Evolutionary conservation across 2,329 filamentous ascomycete species (phyloP).

Genomic region (Drechslerella coelobrocha): DNA sequence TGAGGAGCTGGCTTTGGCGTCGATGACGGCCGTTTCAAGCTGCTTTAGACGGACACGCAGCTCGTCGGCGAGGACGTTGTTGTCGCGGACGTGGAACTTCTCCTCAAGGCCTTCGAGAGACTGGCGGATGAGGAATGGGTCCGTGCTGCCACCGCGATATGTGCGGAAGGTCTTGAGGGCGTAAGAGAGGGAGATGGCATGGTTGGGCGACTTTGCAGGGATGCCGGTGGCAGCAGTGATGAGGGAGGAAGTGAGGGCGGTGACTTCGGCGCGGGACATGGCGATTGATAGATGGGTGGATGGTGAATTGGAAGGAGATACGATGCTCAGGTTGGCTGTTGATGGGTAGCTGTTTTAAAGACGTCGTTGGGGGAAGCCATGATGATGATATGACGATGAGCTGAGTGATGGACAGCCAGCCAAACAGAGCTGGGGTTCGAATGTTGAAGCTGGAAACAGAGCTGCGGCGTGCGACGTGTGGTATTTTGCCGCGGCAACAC

Average conservation of each 20-base stretch:
- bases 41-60: slow-evolving; percentile 57
- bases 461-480: neutral
- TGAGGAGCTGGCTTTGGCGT: slow-evolving; percentile 55
- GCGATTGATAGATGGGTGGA: slow-evolving; percentile 10
- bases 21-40: slow-evolving; percentile 62
- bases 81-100: slow-evolving; percentile 79
- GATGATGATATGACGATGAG: neutral
- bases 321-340: neutral
- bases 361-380: neutral
- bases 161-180: slow-evolving; percentile 19
- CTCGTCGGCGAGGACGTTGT: slow-evolving; percentile 78
- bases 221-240: slow-evolving; percentile 18
- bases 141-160: neutral
- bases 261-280: slow-evolving; percentile 18
- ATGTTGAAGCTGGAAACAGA: neutral
- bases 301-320: neutral
- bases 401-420: too few relatives aligned
- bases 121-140: slow-evolving; percentile 25
- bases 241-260: slow-evolving; percentile 16
- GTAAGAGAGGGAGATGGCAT: slow-evolving; percentile 18
- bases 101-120: slow-evolving; percentile 68
- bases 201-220: slow-evolving; percentile 17
- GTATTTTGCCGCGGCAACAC: neutral
- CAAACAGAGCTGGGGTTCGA: neutral
- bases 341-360: neutral